phyloP scores from a whole-genome alignment of 176 grass and related monocot genomes.

The Urochloa ruziziensis region DNA sequence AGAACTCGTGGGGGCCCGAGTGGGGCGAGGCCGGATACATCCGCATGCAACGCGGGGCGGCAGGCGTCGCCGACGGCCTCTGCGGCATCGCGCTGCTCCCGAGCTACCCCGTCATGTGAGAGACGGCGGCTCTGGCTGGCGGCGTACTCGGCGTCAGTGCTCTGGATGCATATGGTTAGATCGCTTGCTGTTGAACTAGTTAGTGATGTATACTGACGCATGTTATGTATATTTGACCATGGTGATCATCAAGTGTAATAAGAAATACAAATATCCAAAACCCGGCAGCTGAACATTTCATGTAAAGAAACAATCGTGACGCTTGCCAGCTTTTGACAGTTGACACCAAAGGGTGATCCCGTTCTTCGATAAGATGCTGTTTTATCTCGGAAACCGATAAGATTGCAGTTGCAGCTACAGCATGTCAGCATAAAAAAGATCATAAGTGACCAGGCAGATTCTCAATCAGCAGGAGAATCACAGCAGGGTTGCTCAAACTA shows the following conservation, averaged over 20 bases:
- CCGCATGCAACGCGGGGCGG: slow-evolving; percentile 31
- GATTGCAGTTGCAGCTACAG: not conserved
- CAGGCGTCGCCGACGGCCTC: slow-evolving; percentile 10
- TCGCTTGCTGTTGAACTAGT: not conserved
- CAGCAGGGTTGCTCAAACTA: not conserved
- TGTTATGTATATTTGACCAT: not conserved
- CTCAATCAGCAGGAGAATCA: not conserved
- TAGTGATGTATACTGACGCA: not conserved
- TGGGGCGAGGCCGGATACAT: slow-evolving; percentile 77
- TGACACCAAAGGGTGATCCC: not conserved
- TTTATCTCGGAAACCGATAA: not conserved
- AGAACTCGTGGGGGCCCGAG: slow-evolving; percentile 63
- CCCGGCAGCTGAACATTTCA: not conserved
- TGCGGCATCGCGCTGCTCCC: slow-evolving; percentile 58
- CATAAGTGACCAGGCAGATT: not conserved
- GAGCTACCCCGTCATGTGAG: slow-evolving; percentile 49
- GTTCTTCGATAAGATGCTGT: not conserved
- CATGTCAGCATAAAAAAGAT: too few relatives aligned
- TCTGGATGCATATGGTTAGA: too few relatives aligned
- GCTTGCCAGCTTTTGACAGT: not conserved
- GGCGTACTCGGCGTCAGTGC: not conserved
- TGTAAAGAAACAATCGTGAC: not conserved
- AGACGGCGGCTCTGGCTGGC: not conserved
- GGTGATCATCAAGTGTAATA: not conserved
- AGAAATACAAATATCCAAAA: not conserved